phyloP scores from a whole-genome alignment of 2,329 filamentous ascomycete genomes.

The Penicillium sp. region DNA sequence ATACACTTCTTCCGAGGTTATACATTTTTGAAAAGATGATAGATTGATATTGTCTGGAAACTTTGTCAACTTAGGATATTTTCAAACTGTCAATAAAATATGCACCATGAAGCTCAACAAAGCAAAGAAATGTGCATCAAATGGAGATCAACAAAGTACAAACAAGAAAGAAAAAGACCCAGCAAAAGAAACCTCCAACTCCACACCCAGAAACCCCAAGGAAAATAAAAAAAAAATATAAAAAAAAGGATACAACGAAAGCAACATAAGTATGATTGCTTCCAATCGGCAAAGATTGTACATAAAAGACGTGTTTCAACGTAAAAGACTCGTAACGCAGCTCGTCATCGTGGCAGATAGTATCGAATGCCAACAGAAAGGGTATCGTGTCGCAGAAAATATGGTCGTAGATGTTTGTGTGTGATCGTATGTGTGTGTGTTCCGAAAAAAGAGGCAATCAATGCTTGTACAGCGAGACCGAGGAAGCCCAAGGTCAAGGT shows the following conservation, averaged over 20 bases:
- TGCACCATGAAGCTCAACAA: not conserved
- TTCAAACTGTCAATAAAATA: not conserved
- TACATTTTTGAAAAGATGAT: not conserved
- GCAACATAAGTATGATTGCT: not conserved
- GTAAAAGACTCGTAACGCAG: not conserved
- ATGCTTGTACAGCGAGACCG: not conserved
- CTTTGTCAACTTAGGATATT: not conserved
- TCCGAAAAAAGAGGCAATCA: not conserved
- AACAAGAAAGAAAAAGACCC: not conserved
- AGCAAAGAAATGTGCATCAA: slow-evolving; percentile 1
- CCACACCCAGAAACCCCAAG: not conserved
- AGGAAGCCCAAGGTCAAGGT: not conserved
- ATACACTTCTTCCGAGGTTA: not conserved
- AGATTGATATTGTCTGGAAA: not conserved
- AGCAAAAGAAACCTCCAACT: not conserved
- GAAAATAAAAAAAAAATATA: not conserved
- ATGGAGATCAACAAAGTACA: not conserved
- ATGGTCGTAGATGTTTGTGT: slow-evolving; percentile 1
- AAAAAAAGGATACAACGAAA: not conserved
- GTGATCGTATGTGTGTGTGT: not conserved
- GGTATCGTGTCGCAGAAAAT: slow-evolving; percentile 8
- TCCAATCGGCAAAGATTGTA: not conserved
- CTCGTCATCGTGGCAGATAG: not conserved
- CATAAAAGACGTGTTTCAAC: slow-evolving; percentile 1
- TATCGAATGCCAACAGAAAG: not conserved